Percentiles rank a stretch among this genome's conserved stretches.
Conservation (phyloP, 805 yeast genomes). For the Metschnikowia rubicola region DNA sequence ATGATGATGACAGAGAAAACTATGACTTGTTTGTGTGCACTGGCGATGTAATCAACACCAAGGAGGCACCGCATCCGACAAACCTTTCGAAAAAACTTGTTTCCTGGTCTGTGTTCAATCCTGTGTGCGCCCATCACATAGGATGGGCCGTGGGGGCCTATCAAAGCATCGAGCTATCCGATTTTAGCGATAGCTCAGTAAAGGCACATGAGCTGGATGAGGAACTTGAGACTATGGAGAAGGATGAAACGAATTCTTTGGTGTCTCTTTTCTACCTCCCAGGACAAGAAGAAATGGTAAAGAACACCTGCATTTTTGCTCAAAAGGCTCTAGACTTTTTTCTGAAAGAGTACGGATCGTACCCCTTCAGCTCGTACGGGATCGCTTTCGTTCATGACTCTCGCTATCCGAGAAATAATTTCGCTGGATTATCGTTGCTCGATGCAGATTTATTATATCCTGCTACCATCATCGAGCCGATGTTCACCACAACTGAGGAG, state of each 20-base stretch:
- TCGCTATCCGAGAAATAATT: slow-evolving; percentile 39
- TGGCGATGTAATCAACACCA: slow-evolving; percentile 65
- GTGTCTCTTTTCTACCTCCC: slow-evolving; percentile 64
- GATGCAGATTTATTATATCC: slow-evolving; percentile 66
- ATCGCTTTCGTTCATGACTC: slow-evolving; percentile 58
- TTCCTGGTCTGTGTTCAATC: slow-evolving; percentile 70
- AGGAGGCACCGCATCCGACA: slow-evolving; percentile 70
- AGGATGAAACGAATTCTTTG: slow-evolving; percentile 28
- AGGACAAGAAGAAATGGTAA: slow-evolving; percentile 50
- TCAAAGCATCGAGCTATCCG: slow-evolving; percentile 55
- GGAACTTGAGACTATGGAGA: slow-evolving; percentile 26
- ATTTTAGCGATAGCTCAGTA: slow-evolving; percentile 32
- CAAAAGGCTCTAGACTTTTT: slow-evolving; percentile 78
- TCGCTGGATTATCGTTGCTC: slow-evolving; percentile 69
- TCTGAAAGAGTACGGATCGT: slow-evolving; percentile 87
- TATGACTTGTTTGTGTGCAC: slow-evolving; percentile 61
- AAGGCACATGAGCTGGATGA: slow-evolving; percentile 28
- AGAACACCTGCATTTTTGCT: slow-evolving; percentile 73
- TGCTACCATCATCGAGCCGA: slow-evolving; percentile 72
- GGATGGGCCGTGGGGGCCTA: slow-evolving; percentile 96
- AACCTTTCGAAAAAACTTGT: slow-evolving; percentile 74
- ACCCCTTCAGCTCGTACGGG: slow-evolving; percentile 81
- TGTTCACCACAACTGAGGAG: slow-evolving; percentile 63
- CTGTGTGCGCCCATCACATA: slow-evolving; percentile 89
- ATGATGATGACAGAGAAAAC: slow-evolving; percentile 44